Conservation (phyloP, 495 filamentous ascomycete genomes). For the Penicillium paradoxum region DNA sequence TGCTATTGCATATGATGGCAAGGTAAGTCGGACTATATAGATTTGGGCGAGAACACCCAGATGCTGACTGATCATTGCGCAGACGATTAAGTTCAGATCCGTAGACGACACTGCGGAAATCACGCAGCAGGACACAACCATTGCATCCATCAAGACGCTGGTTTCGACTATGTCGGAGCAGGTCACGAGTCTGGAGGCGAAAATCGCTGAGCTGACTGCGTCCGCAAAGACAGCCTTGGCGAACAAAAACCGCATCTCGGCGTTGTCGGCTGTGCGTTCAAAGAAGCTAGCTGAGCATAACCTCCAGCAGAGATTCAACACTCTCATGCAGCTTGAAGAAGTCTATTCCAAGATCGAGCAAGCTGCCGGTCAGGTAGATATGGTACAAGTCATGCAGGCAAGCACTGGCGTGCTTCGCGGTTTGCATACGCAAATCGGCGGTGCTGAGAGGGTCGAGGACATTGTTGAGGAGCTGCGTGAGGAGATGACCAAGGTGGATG, state of each 20-base stretch:
- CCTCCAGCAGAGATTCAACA: slow-evolving; percentile 61
- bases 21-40: slow-evolving; percentile 36
- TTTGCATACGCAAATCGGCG: slow-evolving; percentile 74
- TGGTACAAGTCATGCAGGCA: slow-evolving; percentile 75
- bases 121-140: slow-evolving; percentile 69
- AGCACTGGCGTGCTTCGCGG: slow-evolving; percentile 63
- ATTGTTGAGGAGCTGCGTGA: slow-evolving; percentile 69
- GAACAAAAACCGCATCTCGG: slow-evolving; percentile 65
- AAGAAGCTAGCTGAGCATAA: slow-evolving; percentile 75
- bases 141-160: slow-evolving; percentile 70
- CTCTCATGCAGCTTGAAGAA: slow-evolving; percentile 75
- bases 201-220: slow-evolving; percentile 44
- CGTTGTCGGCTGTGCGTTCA: slow-evolving; percentile 69
- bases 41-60: neutral
- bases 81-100: slow-evolving; percentile 70
- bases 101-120: slow-evolving; percentile 48
- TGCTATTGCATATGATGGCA: slow-evolving; percentile 59
- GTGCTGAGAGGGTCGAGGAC: slow-evolving; percentile 67
- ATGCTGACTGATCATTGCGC: slow-evolving; percentile 20
- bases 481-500: slow-evolving; percentile 78
- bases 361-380: slow-evolving; percentile 74
- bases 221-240: slow-evolving; percentile 62
- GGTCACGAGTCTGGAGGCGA: slow-evolving; percentile 53
- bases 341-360: slow-evolving; percentile 77
- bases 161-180: slow-evolving; percentile 59